Percentiles rank a stretch among this genome's conserved stretches.
Conservation (phyloP, 73 alveolate species). For the Tetrahymena elliotti region DNA sequence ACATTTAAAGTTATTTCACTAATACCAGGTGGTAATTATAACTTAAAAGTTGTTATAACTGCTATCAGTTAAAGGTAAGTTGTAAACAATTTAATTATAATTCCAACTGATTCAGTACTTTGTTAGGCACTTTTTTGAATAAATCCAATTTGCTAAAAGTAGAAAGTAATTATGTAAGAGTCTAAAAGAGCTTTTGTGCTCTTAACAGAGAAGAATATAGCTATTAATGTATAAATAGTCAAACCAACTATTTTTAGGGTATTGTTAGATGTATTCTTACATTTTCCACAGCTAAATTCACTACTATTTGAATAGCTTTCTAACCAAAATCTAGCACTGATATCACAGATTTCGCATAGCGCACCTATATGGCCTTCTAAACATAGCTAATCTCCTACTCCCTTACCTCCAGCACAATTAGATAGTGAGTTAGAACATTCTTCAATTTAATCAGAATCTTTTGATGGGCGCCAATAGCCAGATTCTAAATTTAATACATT, state of each 20-base stretch:
- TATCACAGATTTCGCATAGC: conserved; percentile 37
- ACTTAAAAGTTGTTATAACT: conserved; percentile 4
- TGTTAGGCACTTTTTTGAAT: neutral
- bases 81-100: conserved; percentile 16
- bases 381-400: conserved; percentile 28
- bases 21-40: neutral
- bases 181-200: conserved; percentile 7
- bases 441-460: neutral
- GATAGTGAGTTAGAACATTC: neutral
- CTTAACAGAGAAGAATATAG: conserved; percentile 19
- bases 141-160: neutral
- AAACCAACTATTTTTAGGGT: neutral
- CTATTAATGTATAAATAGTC: neutral
- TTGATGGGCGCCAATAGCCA: conserved; percentile 41
- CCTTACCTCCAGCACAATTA: conserved; percentile 31
- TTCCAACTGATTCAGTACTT: conserved; percentile 1
- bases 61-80: conserved; percentile 10
- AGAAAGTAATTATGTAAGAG: neutral
- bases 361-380: conserved; percentile 43
- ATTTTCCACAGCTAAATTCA: conserved; percentile 19
- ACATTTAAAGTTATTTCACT: conserved; percentile 2
- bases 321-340: neutral
- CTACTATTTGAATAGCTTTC: conserved; percentile 9
- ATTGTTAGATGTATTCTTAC: conserved; percentile 6
- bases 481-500: neutral